Percentiles rank a stretch among this genome's conserved stretches.
phyloP scores from a whole-genome alignment of 2,329 filamentous ascomycete genomes.

The Ophiostoma sp. region DNA sequence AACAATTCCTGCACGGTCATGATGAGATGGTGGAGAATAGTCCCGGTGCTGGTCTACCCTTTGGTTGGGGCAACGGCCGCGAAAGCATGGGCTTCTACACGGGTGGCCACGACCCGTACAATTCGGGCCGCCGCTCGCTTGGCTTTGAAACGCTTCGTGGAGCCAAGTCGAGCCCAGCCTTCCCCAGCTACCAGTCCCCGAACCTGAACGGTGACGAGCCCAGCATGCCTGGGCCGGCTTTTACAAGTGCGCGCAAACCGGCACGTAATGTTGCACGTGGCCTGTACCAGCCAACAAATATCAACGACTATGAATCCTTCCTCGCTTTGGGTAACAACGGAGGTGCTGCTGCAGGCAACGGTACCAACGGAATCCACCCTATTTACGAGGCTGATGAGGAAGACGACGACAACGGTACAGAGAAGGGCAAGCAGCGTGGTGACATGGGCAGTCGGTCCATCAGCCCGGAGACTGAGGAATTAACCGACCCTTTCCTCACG shows the following conservation, averaged over 20 bases:
- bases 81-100: conserved; percentile 46
- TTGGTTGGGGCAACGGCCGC: conserved; percentile 35
- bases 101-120: conserved; percentile 47
- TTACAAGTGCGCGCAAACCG: conserved; percentile 34
- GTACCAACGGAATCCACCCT: conserved; percentile 53
- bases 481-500: conserved; percentile 26
- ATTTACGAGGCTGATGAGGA: conserved; percentile 62
- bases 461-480: conserved; percentile 33
- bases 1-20: conserved; percentile 45
- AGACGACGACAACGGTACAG: conserved; percentile 38
- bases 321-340: conserved; percentile 22
- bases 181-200: conserved; percentile 24
- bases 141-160: conserved; percentile 54
- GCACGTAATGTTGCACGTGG: conserved; percentile 39
- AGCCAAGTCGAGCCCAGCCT: conserved; percentile 30
- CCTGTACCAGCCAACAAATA: conserved; percentile 40
- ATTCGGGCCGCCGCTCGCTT: conserved; percentile 38
- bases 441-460: conserved; percentile 8
- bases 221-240: background rate
- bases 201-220: conserved; percentile 8
- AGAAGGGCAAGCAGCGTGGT: conserved; percentile 29
- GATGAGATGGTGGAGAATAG: conserved; percentile 51
- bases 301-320: conserved; percentile 36
- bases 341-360: conserved; percentile 20
- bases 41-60: conserved; percentile 35